phyloP scores from a whole-genome alignment of 208 protist genomes.

The Leishmania major region DNA sequence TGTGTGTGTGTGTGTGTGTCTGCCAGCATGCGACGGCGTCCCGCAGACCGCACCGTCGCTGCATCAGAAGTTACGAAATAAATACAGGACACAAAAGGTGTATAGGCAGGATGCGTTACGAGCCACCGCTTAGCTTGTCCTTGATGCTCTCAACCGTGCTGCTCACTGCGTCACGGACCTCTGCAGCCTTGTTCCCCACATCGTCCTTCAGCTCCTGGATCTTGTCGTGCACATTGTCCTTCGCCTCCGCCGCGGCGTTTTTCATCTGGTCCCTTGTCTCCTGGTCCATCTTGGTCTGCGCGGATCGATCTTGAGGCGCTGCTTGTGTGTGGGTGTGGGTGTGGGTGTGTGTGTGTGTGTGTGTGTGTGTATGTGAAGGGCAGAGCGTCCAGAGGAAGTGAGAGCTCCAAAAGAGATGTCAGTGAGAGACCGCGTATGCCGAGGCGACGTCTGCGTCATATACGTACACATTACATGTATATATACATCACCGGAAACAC shows the following conservation, averaged over 20 bases:
- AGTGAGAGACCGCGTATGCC: not conserved
- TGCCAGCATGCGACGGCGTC: not conserved
- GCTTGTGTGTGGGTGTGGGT: not conserved
- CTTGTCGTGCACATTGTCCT: slow-evolving; percentile 1
- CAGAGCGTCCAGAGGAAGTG: not conserved
- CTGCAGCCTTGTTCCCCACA: not conserved
- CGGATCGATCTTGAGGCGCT: not conserved
- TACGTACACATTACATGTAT: no score
- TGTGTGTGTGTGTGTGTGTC: not conserved
- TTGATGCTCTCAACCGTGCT: not conserved
- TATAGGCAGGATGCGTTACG: not conserved
- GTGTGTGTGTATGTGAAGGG: not conserved
- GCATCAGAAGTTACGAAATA: not conserved
- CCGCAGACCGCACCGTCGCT: not conserved
- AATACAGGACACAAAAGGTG: not conserved
- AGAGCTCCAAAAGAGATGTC: not conserved
- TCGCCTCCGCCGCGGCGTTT: slow-evolving; percentile 8
- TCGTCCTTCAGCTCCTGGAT: slow-evolving; percentile 7
- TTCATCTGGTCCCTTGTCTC: slow-evolving; percentile 4
- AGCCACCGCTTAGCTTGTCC: not conserved
- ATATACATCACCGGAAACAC: no score
- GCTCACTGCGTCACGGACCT: not conserved
- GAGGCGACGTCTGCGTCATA: not conserved
- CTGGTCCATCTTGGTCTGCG: slow-evolving; percentile 7
- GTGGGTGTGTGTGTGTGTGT: not conserved